Conservation (phyloP, 2,329 filamentous ascomycete genomes). For the Stagonosporopsis rhizophila region DNA sequence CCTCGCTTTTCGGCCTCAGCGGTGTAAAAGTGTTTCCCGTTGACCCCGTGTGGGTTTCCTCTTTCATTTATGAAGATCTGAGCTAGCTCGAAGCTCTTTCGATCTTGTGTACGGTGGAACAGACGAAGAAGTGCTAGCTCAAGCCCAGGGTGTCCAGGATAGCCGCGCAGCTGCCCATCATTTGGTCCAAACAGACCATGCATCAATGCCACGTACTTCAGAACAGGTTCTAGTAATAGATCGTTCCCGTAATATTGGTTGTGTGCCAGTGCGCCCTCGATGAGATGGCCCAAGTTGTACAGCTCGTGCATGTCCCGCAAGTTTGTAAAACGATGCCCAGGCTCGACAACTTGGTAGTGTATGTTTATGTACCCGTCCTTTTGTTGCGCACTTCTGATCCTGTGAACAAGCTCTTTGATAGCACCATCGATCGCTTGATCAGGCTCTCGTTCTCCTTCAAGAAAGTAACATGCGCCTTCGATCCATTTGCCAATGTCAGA, state of each 20-base stretch:
- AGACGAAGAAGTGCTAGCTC: slow-evolving; percentile 1
- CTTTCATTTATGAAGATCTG: background rate
- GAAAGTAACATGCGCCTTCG: slow-evolving; percentile 6
- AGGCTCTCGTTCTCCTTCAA: background rate
- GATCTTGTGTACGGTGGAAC: background rate
- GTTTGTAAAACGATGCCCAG: background rate
- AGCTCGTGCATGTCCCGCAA: slow-evolving; percentile 5
- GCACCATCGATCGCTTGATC: background rate
- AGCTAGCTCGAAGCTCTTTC: background rate
- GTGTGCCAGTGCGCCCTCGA: slow-evolving; percentile 2
- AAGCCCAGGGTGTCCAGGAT: background rate
- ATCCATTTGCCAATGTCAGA: slow-evolving; percentile 5
- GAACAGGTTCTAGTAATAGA: slow-evolving; percentile 1
- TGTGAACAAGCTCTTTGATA: background rate
- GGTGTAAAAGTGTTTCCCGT: slow-evolving; percentile 2
- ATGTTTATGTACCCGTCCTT: background rate
- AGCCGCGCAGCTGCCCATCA: background rate
- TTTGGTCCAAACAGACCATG: background rate
- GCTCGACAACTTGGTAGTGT: background rate
- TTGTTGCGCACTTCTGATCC: slow-evolving; percentile 1
- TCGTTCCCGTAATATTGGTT: background rate
- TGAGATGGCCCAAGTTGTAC: background rate
- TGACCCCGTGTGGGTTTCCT: background rate
- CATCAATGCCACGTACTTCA: background rate
- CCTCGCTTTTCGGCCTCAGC: background rate